phyloP scores from a whole-genome alignment of 1,284 basidiomycete species.

The Moesziomyces antarcticus region DNA sequence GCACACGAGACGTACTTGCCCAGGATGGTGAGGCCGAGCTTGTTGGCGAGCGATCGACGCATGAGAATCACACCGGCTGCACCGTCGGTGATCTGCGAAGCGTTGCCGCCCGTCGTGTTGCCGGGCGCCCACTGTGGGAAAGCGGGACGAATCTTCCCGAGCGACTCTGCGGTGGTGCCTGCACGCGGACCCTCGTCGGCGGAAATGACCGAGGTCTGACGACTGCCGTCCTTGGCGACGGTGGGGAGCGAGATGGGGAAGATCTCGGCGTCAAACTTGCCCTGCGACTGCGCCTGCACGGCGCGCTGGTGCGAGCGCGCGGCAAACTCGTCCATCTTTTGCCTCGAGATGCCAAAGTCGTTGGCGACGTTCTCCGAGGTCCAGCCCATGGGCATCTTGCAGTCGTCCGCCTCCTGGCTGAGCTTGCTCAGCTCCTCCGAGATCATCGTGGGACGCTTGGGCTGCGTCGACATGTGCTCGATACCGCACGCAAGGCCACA shows the following conservation, averaged over 20 bases:
- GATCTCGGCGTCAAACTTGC: conserved; percentile 81
- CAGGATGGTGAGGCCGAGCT: conserved; percentile 78
- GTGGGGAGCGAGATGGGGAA: conserved; percentile 73
- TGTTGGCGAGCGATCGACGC: conserved; percentile 84
- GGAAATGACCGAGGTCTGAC: conserved; percentile 74
- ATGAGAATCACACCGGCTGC: conserved; percentile 86
- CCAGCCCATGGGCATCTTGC: conserved; percentile 83
- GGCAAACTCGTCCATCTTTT: conserved; percentile 86
- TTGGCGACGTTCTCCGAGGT: conserved; percentile 78
- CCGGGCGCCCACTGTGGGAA: conserved; percentile 87
- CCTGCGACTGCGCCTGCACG: conserved; percentile 74
- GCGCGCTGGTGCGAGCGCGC: conserved; percentile 84
- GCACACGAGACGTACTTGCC: conserved; percentile 82
- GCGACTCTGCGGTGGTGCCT: conserved; percentile 78
- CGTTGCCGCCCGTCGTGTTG: conserved; percentile 88
- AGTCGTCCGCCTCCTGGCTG: conserved; percentile 58
- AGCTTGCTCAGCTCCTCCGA: conserved; percentile 42
- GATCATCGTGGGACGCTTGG: conserved; percentile 43
- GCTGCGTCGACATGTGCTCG: conserved; percentile 76
- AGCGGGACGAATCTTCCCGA: conserved; percentile 79
- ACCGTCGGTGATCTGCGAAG: conserved; percentile 83
- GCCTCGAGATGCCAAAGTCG: conserved; percentile 82
- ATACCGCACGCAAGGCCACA: conserved; percentile 85
- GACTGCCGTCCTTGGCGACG: conserved; percentile 72
- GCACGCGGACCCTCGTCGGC: conserved; percentile 85